phyloP scores from a whole-genome alignment of 371 early-diverging fungal genomes.

The Apophysomyces trapeziformis region DNA sequence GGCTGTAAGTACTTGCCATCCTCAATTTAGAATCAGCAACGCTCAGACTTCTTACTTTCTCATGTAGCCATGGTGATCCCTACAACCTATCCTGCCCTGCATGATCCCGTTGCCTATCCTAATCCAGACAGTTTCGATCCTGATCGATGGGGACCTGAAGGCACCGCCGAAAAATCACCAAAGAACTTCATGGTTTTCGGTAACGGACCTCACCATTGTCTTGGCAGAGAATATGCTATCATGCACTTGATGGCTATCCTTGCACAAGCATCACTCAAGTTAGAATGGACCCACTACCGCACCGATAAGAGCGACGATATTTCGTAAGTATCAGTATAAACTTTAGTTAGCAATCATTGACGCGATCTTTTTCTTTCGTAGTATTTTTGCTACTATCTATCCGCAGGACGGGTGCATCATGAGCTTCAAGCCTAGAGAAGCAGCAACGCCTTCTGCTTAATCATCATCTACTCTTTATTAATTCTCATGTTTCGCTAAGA shows the following conservation, averaged over 20 bases:
- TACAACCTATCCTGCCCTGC: conserved; percentile 49
- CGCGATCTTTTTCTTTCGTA: conserved; percentile 6
- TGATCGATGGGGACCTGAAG: conserved; percentile 48
- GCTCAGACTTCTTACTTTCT: not conserved
- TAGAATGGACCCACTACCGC: conserved; percentile 45
- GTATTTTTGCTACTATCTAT: conserved; percentile 59
- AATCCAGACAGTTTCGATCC: conserved; percentile 47
- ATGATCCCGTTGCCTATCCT: conserved; percentile 45
- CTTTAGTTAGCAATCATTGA: not conserved
- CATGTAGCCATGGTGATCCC: conserved; percentile 48
- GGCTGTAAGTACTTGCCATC: conserved; percentile 27
- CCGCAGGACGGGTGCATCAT: conserved; percentile 57
- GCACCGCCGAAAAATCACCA: conserved; percentile 37
- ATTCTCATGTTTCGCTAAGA: not conserved
- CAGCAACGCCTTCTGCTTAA: conserved; percentile 7
- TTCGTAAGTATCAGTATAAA: conserved; percentile 28
- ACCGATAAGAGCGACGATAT: conserved; percentile 54
- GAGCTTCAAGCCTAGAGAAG: conserved; percentile 49
- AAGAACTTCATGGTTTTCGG: conserved; percentile 55
- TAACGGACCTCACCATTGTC: conserved; percentile 47
- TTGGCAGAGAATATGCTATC: conserved; percentile 51
- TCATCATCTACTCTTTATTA: not conserved
- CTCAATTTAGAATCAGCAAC: not conserved
- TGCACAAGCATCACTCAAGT: conserved; percentile 42
- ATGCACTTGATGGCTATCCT: conserved; percentile 45